These are phyloP conservation scores for Neocucurbitaria cava DNA, from an alignment of 2,329 filamentous ascomycete genomes.

Conservation along the genomic window DNA sequence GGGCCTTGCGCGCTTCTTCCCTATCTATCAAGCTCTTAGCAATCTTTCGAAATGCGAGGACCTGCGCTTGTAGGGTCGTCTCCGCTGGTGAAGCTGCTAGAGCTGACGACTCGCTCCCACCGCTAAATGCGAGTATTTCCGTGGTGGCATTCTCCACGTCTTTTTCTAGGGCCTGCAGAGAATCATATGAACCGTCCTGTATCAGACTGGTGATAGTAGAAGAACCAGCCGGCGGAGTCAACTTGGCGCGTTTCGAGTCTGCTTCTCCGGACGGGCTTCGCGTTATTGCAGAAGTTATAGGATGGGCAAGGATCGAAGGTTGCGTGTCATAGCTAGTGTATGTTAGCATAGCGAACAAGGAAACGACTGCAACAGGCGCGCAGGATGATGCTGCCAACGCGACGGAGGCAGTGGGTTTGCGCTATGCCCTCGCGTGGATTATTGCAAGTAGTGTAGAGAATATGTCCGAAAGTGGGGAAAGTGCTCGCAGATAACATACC, in stretches of 20 bases:
- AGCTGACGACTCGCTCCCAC: constrained; percentile 24
- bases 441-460: not conserved
- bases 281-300: constrained; percentile 37
- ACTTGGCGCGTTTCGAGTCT: constrained; percentile 54
- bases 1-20: constrained; percentile 34
- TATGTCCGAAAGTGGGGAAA: not conserved
- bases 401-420: not conserved
- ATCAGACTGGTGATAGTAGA: constrained; percentile 49
- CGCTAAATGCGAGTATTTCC: constrained; percentile 47
- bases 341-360: constrained; percentile 14
- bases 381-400: not conserved
- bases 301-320: constrained; percentile 54
- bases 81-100: constrained; percentile 46
- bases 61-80: constrained; percentile 35
- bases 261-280: constrained; percentile 49
- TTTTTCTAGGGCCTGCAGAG: constrained; percentile 50
- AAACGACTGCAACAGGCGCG: not conserved
- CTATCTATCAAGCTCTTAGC: constrained; percentile 36
- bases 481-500: constrained; percentile 31
- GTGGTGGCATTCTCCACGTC: constrained; percentile 52
- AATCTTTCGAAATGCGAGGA: constrained; percentile 45
- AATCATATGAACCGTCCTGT: constrained; percentile 48
- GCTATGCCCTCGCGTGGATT: not conserved
- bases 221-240: constrained; percentile 43
- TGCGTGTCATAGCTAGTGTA: constrained; percentile 51